A percentile compares a stretch with the other conserved stretches of the same genome.
Conservation (phyloP, 192 early-diverging fungal genomes). For the Coemansia guatemalensis region DNA sequence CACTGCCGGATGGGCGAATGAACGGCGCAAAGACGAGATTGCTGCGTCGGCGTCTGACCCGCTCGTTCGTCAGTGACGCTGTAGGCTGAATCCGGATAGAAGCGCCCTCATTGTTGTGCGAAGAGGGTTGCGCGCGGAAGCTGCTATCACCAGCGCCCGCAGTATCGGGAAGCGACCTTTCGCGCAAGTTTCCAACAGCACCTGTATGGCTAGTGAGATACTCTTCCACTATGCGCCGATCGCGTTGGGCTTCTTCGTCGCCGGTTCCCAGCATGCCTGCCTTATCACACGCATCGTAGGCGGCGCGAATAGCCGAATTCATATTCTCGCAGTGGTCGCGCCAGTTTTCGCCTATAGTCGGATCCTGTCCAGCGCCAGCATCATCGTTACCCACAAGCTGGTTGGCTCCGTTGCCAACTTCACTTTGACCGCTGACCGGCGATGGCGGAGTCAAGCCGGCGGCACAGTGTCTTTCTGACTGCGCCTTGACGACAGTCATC, state of each 20-base stretch:
- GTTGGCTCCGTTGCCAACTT: not conserved
- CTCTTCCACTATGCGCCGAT: conserved; percentile 7
- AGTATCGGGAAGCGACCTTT: not conserved
- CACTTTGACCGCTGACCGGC: conserved; percentile 9
- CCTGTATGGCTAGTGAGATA: not conserved
- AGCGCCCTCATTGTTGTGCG: not conserved
- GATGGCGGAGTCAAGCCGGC: conserved; percentile 2
- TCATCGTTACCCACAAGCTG: not conserved
- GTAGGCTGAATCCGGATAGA: conserved; percentile 6
- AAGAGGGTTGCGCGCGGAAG: conserved; percentile 1
- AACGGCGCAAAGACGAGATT: conserved; percentile 43
- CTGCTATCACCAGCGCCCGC: not conserved
- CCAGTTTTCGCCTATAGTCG: not conserved
- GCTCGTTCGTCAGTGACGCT: conserved; percentile 22
- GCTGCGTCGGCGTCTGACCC: conserved; percentile 37
- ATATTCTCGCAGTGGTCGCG: conserved; percentile 5
- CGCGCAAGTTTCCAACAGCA: conserved; percentile 3
- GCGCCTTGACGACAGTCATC: conserved; percentile 1
- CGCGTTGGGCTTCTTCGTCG: not conserved
- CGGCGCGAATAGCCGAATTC: conserved; percentile 6
- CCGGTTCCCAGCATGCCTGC: not conserved
- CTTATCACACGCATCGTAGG: conserved; percentile 10
- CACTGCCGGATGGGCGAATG: conserved; percentile 21
- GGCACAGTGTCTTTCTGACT: not conserved
- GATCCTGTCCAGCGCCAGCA: not conserved